Percentiles rank a stretch among this genome's conserved stretches.
Conservation (phyloP, 306 rosid genomes). For the Prunus davidiana region DNA sequence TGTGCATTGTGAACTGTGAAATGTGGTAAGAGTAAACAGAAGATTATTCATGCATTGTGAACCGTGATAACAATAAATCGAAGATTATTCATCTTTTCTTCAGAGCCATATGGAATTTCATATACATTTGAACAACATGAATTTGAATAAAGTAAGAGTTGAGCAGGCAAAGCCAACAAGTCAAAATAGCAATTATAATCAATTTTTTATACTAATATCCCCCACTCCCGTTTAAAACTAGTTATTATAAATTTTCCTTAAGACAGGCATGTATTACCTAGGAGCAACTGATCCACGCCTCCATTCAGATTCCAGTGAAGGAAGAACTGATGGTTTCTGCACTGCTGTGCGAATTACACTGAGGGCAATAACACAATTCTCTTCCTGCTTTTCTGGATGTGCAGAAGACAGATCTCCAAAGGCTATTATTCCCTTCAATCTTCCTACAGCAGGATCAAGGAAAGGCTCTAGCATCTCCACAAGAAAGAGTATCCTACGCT, state of each 20-base stretch:
- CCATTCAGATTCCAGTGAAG: slow-evolving; percentile 94
- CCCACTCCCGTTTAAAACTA: background rate
- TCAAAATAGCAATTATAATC: background rate
- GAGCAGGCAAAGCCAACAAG: background rate
- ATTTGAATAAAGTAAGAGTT: background rate
- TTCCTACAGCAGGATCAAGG: slow-evolving; percentile 82
- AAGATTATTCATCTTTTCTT: background rate
- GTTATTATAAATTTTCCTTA: background rate
- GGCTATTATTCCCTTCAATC: slow-evolving; percentile 64
- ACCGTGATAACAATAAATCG: background rate
- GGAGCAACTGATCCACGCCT: slow-evolving; percentile 82
- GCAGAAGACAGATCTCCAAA: slow-evolving; percentile 73
- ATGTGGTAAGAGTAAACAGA: background rate
- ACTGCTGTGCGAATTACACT: slow-evolving; percentile 80
- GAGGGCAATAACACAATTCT: slow-evolving; percentile 59
- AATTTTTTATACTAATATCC: background rate
- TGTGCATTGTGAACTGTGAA: background rate
- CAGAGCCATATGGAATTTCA: background rate
- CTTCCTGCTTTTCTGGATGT: slow-evolving; percentile 69
- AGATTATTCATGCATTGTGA: background rate
- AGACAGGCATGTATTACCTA: slow-evolving; percentile 47
- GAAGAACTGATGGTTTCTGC: slow-evolving; percentile 73
- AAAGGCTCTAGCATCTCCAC: slow-evolving; percentile 94
- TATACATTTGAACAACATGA: background rate
- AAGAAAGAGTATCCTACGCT: slow-evolving; percentile 80